phyloP scores from a whole-genome alignment of 225 moss, liverwort and hornwort species.

The Pseudoscleropodium purum region DNA sequence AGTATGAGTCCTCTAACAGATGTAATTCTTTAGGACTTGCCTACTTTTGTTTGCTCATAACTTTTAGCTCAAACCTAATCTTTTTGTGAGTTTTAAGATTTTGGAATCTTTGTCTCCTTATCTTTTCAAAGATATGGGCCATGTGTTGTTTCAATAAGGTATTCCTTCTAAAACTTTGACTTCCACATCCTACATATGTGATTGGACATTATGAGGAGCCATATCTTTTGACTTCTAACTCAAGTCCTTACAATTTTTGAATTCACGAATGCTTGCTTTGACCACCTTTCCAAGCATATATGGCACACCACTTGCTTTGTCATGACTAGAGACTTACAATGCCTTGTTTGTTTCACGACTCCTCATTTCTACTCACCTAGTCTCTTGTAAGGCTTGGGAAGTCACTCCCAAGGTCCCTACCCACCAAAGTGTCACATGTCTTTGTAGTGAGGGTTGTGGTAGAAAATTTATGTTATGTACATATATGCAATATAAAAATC shows the following conservation, averaged over 20 bases:
- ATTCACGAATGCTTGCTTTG: rapidly evolving
- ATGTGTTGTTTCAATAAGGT: not conserved
- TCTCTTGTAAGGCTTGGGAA: not conserved
- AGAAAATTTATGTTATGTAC: not conserved
- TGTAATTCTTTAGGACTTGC: not conserved
- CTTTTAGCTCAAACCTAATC: not conserved
- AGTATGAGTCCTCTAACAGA: rapidly evolving
- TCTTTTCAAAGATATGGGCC: not conserved
- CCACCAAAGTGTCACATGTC: not conserved
- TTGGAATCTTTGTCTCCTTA: not conserved
- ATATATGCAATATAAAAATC: not conserved
- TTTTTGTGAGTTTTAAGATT: not conserved
- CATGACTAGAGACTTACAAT: rapidly evolving
- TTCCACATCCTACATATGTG: rapidly evolving
- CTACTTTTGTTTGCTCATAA: not conserved
- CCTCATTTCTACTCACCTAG: not conserved
- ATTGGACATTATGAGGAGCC: rapidly evolving
- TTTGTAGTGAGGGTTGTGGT: not conserved
- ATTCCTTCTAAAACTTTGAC: rapidly evolving
- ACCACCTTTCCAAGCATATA: not conserved
- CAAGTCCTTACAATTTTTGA: rapidly evolving
- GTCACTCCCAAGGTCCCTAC: not conserved
- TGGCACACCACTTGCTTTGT: rapidly evolving
- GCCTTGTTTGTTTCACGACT: rapidly evolving
- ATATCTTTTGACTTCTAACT: not conserved